Base-by-base conservation (phyloP, 108 stramenopile genomes). In the Cyclotella distinguenda region DNA sequence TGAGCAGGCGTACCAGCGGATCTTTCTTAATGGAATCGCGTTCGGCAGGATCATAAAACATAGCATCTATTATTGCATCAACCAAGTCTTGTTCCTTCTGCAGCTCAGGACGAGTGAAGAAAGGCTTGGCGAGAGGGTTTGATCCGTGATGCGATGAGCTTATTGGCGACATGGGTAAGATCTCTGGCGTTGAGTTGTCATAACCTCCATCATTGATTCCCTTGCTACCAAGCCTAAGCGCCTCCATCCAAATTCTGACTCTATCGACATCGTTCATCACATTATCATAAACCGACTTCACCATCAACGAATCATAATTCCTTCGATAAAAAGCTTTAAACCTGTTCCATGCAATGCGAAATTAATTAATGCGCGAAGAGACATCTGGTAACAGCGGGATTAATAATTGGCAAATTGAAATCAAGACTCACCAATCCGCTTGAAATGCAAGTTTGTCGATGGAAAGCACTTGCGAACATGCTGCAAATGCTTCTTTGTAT, bases 231-330 rank as follows among this genome's bases (percentile, higher is more conserved):
- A 66, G 62, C 40, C 74, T 40, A 31, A 76, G 36, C 49, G 74
- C 74, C 52, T 76, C 74, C 81, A 83, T 82, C 94, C 94, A 95
- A 27, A 79, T 60, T 30, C 94, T 73, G 6, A 90, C 90, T 23
- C 78, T 74, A 64, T 95, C 94, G 28, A 90, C 85, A 68, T 95
- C 81, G 35, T 87, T 83, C 9, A 87, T 79, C 6, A 92, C 72
- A 72, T 89, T 93, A 15, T 88, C 86, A 64, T 77, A 86, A 26
- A 93, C 53, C 8, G 86, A 90, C 23, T 84, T 72, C 12, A 93
- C 83, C 90, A 92, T 92, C 34, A 95, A 64, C 0, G 90, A 87
- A 64, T 95, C 86, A 58, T 90, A 95, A 63, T 95, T 95, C 40
- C 94, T 65, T 34, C 79, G 65, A 54, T 84, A 95, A 59, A 90